A percentile compares a stretch with the other conserved stretches of the same genome.
Conservation (phyloP, 2,329 filamentous ascomycete species). For the Byssothecium circinans region DNA sequence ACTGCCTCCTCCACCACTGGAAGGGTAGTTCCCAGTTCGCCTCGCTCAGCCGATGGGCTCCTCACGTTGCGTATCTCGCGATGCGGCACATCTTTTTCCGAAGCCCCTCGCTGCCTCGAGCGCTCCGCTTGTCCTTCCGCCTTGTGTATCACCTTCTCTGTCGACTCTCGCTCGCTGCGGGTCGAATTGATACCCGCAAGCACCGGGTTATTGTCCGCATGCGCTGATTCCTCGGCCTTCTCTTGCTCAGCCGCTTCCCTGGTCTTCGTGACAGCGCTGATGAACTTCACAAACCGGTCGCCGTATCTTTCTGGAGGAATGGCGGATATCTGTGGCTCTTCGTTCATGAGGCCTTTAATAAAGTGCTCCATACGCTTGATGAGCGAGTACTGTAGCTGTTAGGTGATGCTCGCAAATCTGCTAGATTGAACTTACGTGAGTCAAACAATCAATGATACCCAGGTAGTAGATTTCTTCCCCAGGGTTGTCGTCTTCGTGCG, state of each 20-base stretch:
- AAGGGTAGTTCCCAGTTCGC: slow-evolving; percentile 61
- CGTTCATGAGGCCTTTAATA: slow-evolving; percentile 87
- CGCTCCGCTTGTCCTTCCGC: slow-evolving; percentile 66
- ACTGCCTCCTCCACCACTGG: slow-evolving; percentile 91
- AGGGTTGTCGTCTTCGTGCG: slow-evolving; percentile 81
- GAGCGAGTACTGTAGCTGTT: slow-evolving; percentile 73
- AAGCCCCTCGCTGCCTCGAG: slow-evolving; percentile 51
- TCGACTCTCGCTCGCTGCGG: slow-evolving; percentile 36
- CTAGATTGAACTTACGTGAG: slow-evolving; percentile 70
- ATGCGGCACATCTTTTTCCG: slow-evolving; percentile 62
- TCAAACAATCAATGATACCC: slow-evolving; percentile 96
- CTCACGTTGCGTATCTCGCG: slow-evolving; percentile 61
- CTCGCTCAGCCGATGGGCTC: slow-evolving; percentile 60
- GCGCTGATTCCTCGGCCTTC: slow-evolving; percentile 40
- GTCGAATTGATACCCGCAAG: slow-evolving; percentile 44
- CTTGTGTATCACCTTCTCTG: slow-evolving; percentile 58
- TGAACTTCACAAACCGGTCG: slow-evolving; percentile 90
- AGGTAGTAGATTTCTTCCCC: slow-evolving; percentile 97
- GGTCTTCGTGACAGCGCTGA: slow-evolving; percentile 87
- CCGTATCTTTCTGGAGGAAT: slow-evolving; percentile 89
- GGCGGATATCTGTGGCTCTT: slow-evolving; percentile 86
- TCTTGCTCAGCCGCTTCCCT: slow-evolving; percentile 74
- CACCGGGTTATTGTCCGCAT: slow-evolving; percentile 39
- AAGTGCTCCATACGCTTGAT: slow-evolving; percentile 96
- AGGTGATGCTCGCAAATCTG: slow-evolving; percentile 8